These are phyloP conservation scores for Chaetomiaceae sp. DNA, from an alignment of 2,329 filamentous ascomycete genomes.

Conservation along the genomic window DNA sequence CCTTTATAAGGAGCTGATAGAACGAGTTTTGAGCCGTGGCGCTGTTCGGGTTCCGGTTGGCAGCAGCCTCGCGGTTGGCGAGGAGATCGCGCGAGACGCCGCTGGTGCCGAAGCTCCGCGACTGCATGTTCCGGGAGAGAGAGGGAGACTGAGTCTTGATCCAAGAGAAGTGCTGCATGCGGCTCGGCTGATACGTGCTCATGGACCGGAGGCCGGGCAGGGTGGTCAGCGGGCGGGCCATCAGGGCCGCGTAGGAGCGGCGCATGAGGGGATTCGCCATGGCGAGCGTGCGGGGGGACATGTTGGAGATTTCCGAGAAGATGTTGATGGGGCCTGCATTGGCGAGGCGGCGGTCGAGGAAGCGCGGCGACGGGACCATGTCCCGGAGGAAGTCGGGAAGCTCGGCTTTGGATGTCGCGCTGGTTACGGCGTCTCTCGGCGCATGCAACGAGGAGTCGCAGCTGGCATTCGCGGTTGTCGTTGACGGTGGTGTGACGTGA, in stretches of 20 bases:
- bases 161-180: conserved; percentile 18
- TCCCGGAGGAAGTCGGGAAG: conserved; percentile 35
- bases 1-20: conserved; percentile 83
- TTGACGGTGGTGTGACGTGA: conserved; percentile 1
- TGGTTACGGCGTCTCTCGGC: neutral
- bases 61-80: conserved; percentile 81
- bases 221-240: conserved; percentile 21
- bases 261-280: conserved; percentile 27
- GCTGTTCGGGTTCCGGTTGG: conserved; percentile 86
- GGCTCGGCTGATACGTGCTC: conserved; percentile 24
- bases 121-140: conserved; percentile 14
- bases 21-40: conserved; percentile 88
- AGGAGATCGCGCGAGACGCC: conserved; percentile 61
- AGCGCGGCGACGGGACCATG: conserved; percentile 23
- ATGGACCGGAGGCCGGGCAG: conserved; percentile 24
- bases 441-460: neutral
- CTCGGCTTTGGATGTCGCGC: conserved; percentile 18
- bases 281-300: conserved; percentile 21
- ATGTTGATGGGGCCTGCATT: conserved; percentile 23
- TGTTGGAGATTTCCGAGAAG: conserved; percentile 22
- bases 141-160: conserved; percentile 13
- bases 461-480: neutral
- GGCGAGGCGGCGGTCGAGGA: conserved; percentile 27
- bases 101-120: conserved; percentile 29
- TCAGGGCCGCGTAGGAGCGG: conserved; percentile 23